These are phyloP conservation scores for Sorghum bicolor DNA, from an alignment of 176 grass and related monocot species.

Conservation along the genomic window Sorghum_bicolor_NCBIv3 NC_012874.2:55034501-55035000, in stretches of 20 bases:
- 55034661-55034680: conserved; percentile 45
- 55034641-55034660: conserved; percentile 51
- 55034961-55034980: neutral
- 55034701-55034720: conserved; percentile 33
- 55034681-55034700: conserved; percentile 33
- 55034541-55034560: neutral
- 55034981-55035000: neutral
- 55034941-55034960: conserved; percentile 18
- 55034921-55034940: neutral
- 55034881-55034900: conserved; percentile 19
- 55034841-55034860: conserved; percentile 15
- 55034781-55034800: neutral
- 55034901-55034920: neutral
- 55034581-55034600: neutral
- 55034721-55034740: conserved; percentile 46
- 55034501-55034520: too few species aligned
- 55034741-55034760: conserved; percentile 4
- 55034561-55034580: neutral
- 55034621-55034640: conserved; percentile 36
- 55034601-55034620: conserved; percentile 37
- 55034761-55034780: neutral
- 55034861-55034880: neutral
- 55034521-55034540: too few species aligned
- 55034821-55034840: conserved; percentile 35
- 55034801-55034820: conserved; percentile 29